Base-by-base conservation (phyloP, 2,329 filamentous ascomycete species). In the Cadophora luteo-olivacea region DNA sequence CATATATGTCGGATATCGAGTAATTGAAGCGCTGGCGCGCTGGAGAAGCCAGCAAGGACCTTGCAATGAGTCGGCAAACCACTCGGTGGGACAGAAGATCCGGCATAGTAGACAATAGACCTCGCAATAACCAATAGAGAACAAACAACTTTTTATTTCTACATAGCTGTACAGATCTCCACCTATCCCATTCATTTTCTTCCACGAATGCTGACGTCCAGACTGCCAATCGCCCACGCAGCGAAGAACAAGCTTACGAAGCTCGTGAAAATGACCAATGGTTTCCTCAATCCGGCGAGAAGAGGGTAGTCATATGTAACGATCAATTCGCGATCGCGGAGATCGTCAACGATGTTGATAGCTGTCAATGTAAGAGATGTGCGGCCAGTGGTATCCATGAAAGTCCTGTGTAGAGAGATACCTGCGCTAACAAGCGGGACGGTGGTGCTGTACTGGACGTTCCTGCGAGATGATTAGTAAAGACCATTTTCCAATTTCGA, bases 331-430 rank as follows among this genome's bases (percentile, higher is more conserved):
- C 92, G 89, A 76, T 94, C 93, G 65, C 94, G 87, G 77, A 94
- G 88, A 74, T 98, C 96, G 75, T 99, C 96, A 0, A 97, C 92
- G 64, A 98, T 83, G 79, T 97, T 98, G 74, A 89, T 86, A 8
- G 93, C 92, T 70, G 91, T 92, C 76, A 99, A 85, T 62, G 87
- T 90, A 69, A 99, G 85, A 0, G 90, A 87, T 0, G 95, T 97
- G 72, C 96, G 92, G 70, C 96, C 96, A 38, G 95, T 76, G 0
- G 96, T 98, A 80, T 99, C 96, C 82, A 99, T 91, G 81, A 94
- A 99, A 0, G 94, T 97, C 80, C 90, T 91, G 82, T 96, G 88
- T n/a, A 91, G 81, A 72, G 86, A 87, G 22, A 89, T 79, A 1
- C 80, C 79, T 32, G 88, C 86, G 61, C 86, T 84, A 61, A 88